phyloP scores from a whole-genome alignment of 2,329 filamentous ascomycete species.

The Aspergillus carbonarius region DNA sequence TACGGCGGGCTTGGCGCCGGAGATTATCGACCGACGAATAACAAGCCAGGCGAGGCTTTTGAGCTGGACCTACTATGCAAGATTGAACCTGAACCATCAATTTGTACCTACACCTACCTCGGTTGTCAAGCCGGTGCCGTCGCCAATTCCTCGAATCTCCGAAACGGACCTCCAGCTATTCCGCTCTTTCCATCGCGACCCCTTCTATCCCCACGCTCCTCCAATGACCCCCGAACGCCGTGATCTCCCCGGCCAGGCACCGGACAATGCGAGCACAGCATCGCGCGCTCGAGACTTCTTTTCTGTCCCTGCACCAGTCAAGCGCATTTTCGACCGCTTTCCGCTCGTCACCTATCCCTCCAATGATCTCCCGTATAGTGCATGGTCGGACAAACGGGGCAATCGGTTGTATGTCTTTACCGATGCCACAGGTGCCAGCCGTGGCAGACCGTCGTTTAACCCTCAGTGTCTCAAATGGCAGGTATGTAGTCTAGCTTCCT shows the following conservation, averaged over 20 bases:
- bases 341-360: slow-evolving; percentile 73
- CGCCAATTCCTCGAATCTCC: not conserved
- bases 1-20: not conserved
- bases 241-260: slow-evolving; percentile 24
- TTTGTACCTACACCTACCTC: not conserved
- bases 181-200: not conserved
- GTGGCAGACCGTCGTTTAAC: slow-evolving; percentile 75
- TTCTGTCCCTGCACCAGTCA: slow-evolving; percentile 67
- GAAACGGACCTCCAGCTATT: not conserved
- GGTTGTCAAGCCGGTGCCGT: not conserved
- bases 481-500: slow-evolving; percentile 50
- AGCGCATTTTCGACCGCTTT: slow-evolving; percentile 78
- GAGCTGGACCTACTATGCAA: not conserved
- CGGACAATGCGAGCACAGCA: slow-evolving; percentile 21
- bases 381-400: slow-evolving; percentile 47
- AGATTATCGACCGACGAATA: not conserved
- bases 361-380: slow-evolving; percentile 70
- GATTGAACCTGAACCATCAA: not conserved
- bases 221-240: slow-evolving; percentile 29
- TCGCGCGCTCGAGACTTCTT: slow-evolving; percentile 35
- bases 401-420: slow-evolving; percentile 76
- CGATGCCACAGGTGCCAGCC: slow-evolving; percentile 59
- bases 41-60: not conserved
- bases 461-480: slow-evolving; percentile 96
- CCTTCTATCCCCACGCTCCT: not conserved